These are phyloP conservation scores for Hysterium pulicare DNA, from an alignment of 2,329 filamentous ascomycete genomes.

Conservation along the genomic window DNA sequence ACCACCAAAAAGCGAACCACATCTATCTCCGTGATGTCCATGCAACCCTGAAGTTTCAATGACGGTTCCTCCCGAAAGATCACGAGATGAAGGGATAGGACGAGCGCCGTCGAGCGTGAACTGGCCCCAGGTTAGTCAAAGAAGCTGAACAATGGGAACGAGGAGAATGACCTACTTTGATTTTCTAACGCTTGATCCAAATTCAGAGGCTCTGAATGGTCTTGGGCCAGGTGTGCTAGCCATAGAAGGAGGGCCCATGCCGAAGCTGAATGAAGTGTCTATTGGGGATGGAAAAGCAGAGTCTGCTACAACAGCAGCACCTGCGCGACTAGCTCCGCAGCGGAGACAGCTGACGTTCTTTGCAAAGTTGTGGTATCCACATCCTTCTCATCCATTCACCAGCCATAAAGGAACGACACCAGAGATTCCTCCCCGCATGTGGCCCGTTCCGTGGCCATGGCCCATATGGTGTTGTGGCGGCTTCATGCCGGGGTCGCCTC, in stretches of 20 bases:
- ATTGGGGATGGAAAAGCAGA: slow-evolving; percentile 88
- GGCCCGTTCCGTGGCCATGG: slow-evolving; percentile 53
- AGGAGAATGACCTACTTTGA: no score
- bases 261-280: slow-evolving; percentile 78
- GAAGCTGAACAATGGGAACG: no score
- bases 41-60: no score
- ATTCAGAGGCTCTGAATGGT: slow-evolving; percentile 68
- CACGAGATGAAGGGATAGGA: no score
- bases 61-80: no score
- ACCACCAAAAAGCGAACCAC: no score
- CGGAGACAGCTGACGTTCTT: slow-evolving; percentile 98
- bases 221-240: slow-evolving; percentile 67
- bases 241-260: slow-evolving; percentile 86
- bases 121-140: no score
- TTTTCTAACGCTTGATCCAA: slow-evolving; percentile 55
- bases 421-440: slow-evolving; percentile 70
- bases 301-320: slow-evolving; percentile 90
- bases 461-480: slow-evolving; percentile 66
- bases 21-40: no score
- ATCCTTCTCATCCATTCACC: slow-evolving; percentile 99
- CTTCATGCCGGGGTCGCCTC: no score
- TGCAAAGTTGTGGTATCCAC: slow-evolving; percentile 98
- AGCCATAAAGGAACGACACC: slow-evolving; percentile 94
- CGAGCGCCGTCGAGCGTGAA: no score
- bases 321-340: slow-evolving; percentile 90